phyloP scores from a whole-genome alignment of 768 basidiomycete species.

The Cyathus striatus region DNA sequence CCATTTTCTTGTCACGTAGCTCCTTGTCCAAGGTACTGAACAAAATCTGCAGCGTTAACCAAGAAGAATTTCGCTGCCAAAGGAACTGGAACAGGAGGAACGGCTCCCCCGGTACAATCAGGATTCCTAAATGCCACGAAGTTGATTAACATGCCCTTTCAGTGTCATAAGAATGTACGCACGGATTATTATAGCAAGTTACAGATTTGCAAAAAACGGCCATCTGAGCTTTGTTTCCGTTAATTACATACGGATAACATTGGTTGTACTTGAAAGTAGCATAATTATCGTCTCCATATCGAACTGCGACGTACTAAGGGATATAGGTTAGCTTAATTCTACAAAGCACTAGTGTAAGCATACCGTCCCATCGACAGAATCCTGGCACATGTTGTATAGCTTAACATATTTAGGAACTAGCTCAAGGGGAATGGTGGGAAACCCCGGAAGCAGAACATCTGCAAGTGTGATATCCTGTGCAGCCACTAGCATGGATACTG shows the following conservation, averaged over 20 bases:
- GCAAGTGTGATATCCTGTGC: too few relatives aligned
- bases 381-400: too few relatives aligned
- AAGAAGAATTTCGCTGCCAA: slow-evolving; percentile 8
- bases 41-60: slow-evolving; percentile 14
- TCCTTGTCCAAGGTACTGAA: slow-evolving; percentile 14
- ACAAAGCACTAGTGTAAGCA: too few relatives aligned
- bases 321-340: too few relatives aligned
- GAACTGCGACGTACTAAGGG: slow-evolving; percentile 16
- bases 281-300: slow-evolving; percentile 7
- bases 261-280: slow-evolving; percentile 9
- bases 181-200: slow-evolving; percentile 17
- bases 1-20: slow-evolving; percentile 14
- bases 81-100: slow-evolving; percentile 15
- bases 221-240: slow-evolving; percentile 8
- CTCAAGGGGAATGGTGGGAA: too few relatives aligned
- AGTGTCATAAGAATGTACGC: not conserved
- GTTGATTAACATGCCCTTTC: not conserved
- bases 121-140: too few relatives aligned
- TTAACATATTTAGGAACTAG: too few relatives aligned
- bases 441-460: too few relatives aligned
- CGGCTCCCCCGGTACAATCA: slow-evolving; percentile 20
- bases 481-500: too few relatives aligned
- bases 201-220: slow-evolving; percentile 16
- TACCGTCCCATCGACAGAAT: too few relatives aligned
- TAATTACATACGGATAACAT: slow-evolving; percentile 13